Base-by-base conservation (phyloP, 2,329 filamentous ascomycete genomes). In the Trichoderma guizhouense region DNA sequence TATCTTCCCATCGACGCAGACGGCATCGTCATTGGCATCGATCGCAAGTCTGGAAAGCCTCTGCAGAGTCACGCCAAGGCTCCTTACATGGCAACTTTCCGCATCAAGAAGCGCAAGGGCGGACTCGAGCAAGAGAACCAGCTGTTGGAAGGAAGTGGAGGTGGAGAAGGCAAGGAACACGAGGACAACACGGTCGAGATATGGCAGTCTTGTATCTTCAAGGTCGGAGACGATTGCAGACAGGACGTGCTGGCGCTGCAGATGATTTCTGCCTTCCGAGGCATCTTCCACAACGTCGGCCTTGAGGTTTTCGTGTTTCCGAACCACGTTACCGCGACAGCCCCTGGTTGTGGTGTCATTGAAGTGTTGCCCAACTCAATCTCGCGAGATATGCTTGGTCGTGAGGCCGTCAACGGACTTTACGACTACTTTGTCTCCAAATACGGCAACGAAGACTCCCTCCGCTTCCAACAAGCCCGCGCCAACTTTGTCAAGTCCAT, bases 191-290 rank as follows among this genome's bases (percentile, higher is more conserved):
- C 90, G 0, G 90, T 97, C 76, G 97, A 99, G 81, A 92, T 95
- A n/a, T 98, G 96, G 97, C 96, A 99, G 81, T 97, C 94, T 2
- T 96, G 95, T 71, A 99, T 99, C 79, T 99, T 99, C 90, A 99
- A 99, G 81, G 97, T 99, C 63, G 96, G 96, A 74, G 96, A 99
- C 80, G 96, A 99, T 81, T 98, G 96, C 80, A 92, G 96, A 65
- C 96, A 99, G 83, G 97, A 99, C 78, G 93, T 99, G 67, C 86
- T 99, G 73, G 96, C 96, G 2, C 85, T 99, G 73, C 96, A 99
- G 82, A 97, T 99, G 92, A 98, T 99, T 80, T 92, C 96, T 0
- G 94, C 95, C 1, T 99, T 99, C 86, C 91, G 96, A 28, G 95
- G 95, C 74, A 99, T 99, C 78, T 99, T 98, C 86, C 93, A 97